Evolutionary conservation across 768 basidiomycete species (phyloP).

Genomic region (Kwoniella dejecticola): DNA sequence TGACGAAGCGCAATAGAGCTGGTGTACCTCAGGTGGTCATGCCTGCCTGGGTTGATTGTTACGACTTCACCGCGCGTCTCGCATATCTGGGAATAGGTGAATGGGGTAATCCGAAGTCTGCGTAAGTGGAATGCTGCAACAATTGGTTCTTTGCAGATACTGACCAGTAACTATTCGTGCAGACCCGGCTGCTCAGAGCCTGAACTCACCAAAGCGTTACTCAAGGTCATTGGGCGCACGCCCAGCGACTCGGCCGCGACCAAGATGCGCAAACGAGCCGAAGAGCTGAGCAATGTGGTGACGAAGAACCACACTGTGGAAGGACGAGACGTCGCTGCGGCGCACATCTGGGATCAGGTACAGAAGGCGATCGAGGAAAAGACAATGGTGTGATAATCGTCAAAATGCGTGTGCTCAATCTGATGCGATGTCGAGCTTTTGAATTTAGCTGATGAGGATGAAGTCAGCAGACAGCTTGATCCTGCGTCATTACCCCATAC

Average conservation of each 20-base stretch:
- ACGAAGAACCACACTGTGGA: not conserved
- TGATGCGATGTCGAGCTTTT: too few species aligned
- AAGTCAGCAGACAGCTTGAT: too few species aligned
- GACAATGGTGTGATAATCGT: too few species aligned
- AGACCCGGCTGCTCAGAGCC: conserved; percentile 12
- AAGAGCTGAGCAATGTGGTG: conserved; percentile 9
- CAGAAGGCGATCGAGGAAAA: not conserved
- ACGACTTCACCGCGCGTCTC: conserved; percentile 7
- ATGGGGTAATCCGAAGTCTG: conserved; percentile 19
- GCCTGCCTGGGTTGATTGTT: conserved; percentile 23
- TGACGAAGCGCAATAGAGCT: conserved; percentile 2
- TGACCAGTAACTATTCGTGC: not conserved
- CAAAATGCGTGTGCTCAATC: too few species aligned
- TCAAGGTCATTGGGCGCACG: conserved; percentile 13
- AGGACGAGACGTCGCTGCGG: conserved; percentile 19
- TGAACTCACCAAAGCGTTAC: conserved; percentile 18
- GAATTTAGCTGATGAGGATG: too few species aligned
- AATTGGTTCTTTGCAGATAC: not conserved
- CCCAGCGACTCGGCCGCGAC: conserved; percentile 4
- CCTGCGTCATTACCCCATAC: too few species aligned
- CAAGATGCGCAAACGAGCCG: conserved; percentile 6
- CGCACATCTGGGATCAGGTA: conserved; percentile 17
- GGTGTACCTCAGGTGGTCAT: conserved; percentile 14
- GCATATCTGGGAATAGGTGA: conserved; percentile 18
- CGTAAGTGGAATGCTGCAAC: conserved; percentile 8